These are phyloP conservation scores for Trichoderma asperellum DNA, from an alignment of 2,329 filamentous ascomycete genomes.

Conservation along the genomic window DNA sequence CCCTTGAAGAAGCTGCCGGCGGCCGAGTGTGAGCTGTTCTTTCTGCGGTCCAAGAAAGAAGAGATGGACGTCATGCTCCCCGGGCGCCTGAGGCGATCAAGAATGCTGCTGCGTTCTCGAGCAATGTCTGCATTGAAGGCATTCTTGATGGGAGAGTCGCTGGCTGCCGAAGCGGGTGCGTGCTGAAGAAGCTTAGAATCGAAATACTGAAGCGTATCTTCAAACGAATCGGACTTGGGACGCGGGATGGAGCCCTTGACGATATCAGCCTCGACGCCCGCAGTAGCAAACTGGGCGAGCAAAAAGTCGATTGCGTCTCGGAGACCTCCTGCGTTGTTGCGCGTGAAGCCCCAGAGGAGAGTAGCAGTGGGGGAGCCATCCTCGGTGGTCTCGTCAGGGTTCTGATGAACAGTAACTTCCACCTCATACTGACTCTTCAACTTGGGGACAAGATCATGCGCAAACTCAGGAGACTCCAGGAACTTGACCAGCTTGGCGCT, in stretches of 20 bases:
- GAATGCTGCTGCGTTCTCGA: slow-evolving; percentile 79
- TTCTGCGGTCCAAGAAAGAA: slow-evolving; percentile 93
- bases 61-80: slow-evolving; percentile 93
- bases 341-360: slow-evolving; percentile 81
- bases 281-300: slow-evolving; percentile 80
- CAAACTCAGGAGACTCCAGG: slow-evolving; percentile 80
- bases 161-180: slow-evolving; percentile 76
- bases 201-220: slow-evolving; percentile 95
- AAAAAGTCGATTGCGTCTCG: slow-evolving; percentile 96
- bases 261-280: slow-evolving; percentile 83
- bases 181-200: slow-evolving; percentile 96
- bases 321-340: slow-evolving; percentile 93
- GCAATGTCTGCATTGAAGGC: slow-evolving; percentile 81
- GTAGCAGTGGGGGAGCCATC: slow-evolving; percentile 62
- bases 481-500: slow-evolving; percentile 77
- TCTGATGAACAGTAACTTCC: slow-evolving; percentile 74
- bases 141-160: slow-evolving; percentile 86
- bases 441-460: slow-evolving; percentile 77
- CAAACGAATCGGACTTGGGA: slow-evolving; percentile 98
- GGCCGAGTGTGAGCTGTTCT: slow-evolving; percentile 87
- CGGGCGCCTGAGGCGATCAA: slow-evolving; percentile 92
- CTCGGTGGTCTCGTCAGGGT: slow-evolving; percentile 61
- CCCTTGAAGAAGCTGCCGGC: slow-evolving; percentile 89
- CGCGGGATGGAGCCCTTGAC: slow-evolving; percentile 94
- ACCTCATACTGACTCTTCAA: slow-evolving; percentile 92